Evolutionary conservation across 129 eudicot species (phyloP).

Genomic region (Escallonia herrerae): DNA sequence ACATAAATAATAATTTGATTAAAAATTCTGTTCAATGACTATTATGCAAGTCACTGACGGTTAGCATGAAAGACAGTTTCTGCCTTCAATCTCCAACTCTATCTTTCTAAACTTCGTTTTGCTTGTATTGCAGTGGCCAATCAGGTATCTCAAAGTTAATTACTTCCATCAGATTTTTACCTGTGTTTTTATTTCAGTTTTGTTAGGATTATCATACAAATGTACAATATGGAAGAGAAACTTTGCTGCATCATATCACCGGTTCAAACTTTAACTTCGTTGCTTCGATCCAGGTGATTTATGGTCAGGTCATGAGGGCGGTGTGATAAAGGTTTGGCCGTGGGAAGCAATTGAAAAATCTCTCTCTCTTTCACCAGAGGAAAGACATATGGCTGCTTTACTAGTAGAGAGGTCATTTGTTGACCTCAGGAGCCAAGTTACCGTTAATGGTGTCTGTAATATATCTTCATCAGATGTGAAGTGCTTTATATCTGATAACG

Average conservation of each 20-base stretch:
- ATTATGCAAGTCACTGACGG: too few relatives aligned
- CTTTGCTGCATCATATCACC: neutral
- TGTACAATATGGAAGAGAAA: neutral
- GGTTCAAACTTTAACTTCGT: slow-evolving; percentile 4
- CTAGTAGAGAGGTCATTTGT: slow-evolving; percentile 49
- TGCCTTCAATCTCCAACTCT: neutral
- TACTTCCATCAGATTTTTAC: neutral
- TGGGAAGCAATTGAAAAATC: slow-evolving; percentile 64
- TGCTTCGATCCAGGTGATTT: slow-evolving; percentile 59
- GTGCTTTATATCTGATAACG: slow-evolving; percentile 56
- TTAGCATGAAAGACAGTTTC: neutral
- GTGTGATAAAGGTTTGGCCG: slow-evolving; percentile 51
- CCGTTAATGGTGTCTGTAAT: slow-evolving; percentile 54
- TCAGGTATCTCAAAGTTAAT: neutral
- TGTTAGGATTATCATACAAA: neutral
- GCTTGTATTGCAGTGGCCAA: neutral
- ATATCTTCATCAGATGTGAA: slow-evolving; percentile 87
- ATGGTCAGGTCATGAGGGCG: slow-evolving; percentile 58
- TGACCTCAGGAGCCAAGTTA: slow-evolving; percentile 73
- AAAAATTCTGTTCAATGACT: too few relatives aligned
- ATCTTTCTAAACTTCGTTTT: neutral
- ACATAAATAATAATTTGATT: too few relatives aligned
- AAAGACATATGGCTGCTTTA: slow-evolving; percentile 62
- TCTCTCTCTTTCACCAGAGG: slow-evolving; percentile 43
- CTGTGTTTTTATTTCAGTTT: neutral